A percentile compares a stretch with the other conserved stretches of the same genome.
Conservation (phyloP, 2,329 filamentous ascomycete species). For the Elsinoe australis region DNA sequence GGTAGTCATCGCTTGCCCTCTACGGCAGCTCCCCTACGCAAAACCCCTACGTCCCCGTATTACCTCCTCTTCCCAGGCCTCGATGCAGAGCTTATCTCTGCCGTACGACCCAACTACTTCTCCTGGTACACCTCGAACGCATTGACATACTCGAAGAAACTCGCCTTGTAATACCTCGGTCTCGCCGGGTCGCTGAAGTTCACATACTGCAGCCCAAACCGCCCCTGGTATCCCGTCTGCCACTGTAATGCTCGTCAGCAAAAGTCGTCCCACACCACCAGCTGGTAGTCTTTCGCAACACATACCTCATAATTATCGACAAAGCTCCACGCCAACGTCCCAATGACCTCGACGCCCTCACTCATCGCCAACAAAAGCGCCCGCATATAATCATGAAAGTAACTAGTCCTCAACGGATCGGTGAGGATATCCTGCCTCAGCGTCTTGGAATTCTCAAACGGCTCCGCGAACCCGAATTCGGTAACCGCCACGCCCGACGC, state of each 20-base stretch:
- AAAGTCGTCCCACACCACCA: too few relatives aligned
- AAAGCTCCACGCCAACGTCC: constrained; percentile 30
- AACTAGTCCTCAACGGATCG: too few relatives aligned
- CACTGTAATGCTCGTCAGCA: too few relatives aligned
- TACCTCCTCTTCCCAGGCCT: neutral
- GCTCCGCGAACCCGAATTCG: constrained; percentile 33
- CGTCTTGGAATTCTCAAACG: too few relatives aligned
- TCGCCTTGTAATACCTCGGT: constrained; percentile 32
- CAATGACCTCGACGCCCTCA: constrained; percentile 29
- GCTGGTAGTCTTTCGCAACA: too few relatives aligned
- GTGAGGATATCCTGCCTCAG: too few relatives aligned
- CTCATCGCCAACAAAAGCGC: constrained; percentile 29
- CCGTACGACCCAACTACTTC: neutral
- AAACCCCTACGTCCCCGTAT: neutral
- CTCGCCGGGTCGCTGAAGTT: constrained; percentile 33
- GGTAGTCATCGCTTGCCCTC: too few relatives aligned
- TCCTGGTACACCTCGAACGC: constrained; percentile 24
- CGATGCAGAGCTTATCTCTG: too few relatives aligned
- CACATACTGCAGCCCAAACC: constrained; percentile 49
- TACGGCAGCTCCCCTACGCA: too few relatives aligned
- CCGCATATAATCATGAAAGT: constrained; percentile 44
- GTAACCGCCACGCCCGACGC: constrained; percentile 29
- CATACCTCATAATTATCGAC: constrained; percentile 42
- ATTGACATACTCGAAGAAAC: constrained; percentile 32
- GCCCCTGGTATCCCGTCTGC: constrained; percentile 37